phyloP scores from a whole-genome alignment of 2,329 filamentous ascomycete species.

The Didymellaceae sp. region DNA sequence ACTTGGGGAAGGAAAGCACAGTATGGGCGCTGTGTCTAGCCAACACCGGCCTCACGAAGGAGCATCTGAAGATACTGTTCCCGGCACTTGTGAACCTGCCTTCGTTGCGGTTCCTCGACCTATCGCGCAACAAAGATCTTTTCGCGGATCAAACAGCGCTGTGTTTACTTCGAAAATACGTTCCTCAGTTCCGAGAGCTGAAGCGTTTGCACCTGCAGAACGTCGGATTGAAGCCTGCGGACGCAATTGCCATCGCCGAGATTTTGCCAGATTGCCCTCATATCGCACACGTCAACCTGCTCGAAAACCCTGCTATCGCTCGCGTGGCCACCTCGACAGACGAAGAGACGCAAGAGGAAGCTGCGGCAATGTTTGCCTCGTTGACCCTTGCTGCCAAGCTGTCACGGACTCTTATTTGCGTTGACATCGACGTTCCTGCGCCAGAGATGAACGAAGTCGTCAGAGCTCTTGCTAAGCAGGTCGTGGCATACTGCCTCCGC shows the following conservation, averaged over 20 bases:
- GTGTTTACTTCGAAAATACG: constrained; percentile 76
- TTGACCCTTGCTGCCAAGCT: constrained; percentile 86
- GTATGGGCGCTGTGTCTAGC: constrained; percentile 86
- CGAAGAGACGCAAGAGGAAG: constrained; percentile 86
- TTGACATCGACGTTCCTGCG: constrained; percentile 89
- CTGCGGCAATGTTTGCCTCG: constrained; percentile 90
- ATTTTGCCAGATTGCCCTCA: constrained; percentile 82
- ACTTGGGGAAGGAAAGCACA: constrained; percentile 57
- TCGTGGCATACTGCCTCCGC: constrained; percentile 90
- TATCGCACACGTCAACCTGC: constrained; percentile 84
- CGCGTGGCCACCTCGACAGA: constrained; percentile 76
- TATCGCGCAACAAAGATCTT: constrained; percentile 86
- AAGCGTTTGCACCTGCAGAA: constrained; percentile 88
- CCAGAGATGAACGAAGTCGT: constrained; percentile 86
- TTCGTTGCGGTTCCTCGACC: constrained; percentile 84
- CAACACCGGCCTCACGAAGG: constrained; percentile 79
- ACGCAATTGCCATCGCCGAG: constrained; percentile 89
- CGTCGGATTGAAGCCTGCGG: constrained; percentile 82
- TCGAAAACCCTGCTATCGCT: constrained; percentile 78
- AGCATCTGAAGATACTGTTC: constrained; percentile 75
- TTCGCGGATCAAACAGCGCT: constrained; percentile 81
- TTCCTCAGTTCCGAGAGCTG: constrained; percentile 77
- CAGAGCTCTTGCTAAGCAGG: constrained; percentile 88
- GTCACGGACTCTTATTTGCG: constrained; percentile 80
- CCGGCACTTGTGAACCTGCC: constrained; percentile 73